Evolutionary conservation across 768 basidiomycete genomes (phyloP), one percentile per base, ranked within the genome.

Genomic region (Artomyces pyxidatus): DNA sequence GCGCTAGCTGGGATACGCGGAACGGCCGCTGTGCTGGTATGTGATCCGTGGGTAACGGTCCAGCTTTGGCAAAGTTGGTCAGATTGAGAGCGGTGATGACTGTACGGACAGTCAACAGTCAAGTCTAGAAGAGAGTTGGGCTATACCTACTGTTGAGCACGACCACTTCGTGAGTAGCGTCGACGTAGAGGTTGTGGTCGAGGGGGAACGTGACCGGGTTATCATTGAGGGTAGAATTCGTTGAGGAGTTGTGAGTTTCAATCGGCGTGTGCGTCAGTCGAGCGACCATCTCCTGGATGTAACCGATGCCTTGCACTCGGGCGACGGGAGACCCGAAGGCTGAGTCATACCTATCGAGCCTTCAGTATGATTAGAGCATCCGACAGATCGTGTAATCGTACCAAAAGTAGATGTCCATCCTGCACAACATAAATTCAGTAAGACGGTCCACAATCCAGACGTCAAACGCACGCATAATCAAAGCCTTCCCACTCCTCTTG

Each of bases 401-500:
- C 83, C 84, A 86, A 70, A 84, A 86, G 55, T 59, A 64, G 10
- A 85, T 63, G 57, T 88, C 85, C 53, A 85, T 67, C 1, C 83
- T 86, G 37, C 11, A 27, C 27, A 37, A 19, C n/a, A 8, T 22
- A 3, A 11, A 26, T 38, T 49, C 17, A 26, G 32, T 37, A 21
- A 37, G 65, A 14, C 80, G 63, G 55, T 84, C 81, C 50, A 83
- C 66, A 2, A 81, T 85, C 40, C 11, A 30, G 28, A 32, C 21
- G 4, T 22, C 16, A 12, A 4, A 22, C 22, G 68, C 55, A 88
- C 79, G 85, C 74, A 53, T 96, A 95, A 62, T 89, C 78, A 63
- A 92, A 95, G 0, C 90, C 90, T 61, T 88, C 83, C 93, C 92
- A 97, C 65, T 96, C 93, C 38, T 88, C 81, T 58, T 85, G 76